A percentile compares a stretch with the other conserved stretches of the same genome.
These are phyloP conservation scores for Pichia nakasei DNA, from an alignment of 805 yeast species.

Conservation along the genomic window DNA sequence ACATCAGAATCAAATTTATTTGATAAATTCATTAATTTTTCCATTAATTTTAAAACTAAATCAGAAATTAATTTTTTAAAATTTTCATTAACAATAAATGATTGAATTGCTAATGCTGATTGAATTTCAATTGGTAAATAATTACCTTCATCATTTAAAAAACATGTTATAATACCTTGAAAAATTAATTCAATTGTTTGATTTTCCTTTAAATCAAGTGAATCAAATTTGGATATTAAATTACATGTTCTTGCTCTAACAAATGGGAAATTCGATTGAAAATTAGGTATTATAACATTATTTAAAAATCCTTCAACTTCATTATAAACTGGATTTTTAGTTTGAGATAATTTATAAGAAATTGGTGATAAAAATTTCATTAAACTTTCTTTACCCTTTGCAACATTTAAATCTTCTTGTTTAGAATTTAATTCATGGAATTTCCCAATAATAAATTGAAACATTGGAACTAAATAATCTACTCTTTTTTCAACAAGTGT, in stretches of 20 bases:
- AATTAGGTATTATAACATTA: slow-evolving; percentile 61
- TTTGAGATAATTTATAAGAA: slow-evolving; percentile 45
- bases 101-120: slow-evolving; percentile 80
- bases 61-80: slow-evolving; percentile 61
- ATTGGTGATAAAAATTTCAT: slow-evolving; percentile 72
- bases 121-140: slow-evolving; percentile 72
- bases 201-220: slow-evolving; percentile 40
- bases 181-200: slow-evolving; percentile 31
- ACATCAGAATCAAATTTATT: slow-evolving; percentile 82
- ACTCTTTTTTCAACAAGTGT: slow-evolving; percentile 65
- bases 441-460: slow-evolving; percentile 49
- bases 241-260: slow-evolving; percentile 71
- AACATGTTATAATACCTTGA: slow-evolving; percentile 38
- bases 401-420: slow-evolving; percentile 38
- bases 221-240: slow-evolving; percentile 55
- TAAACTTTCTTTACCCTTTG: slow-evolving; percentile 69
- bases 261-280: slow-evolving; percentile 52
- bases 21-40: slow-evolving; percentile 62
- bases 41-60: slow-evolving; percentile 75
- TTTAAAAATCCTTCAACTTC: slow-evolving; percentile 66
- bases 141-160: slow-evolving; percentile 34
- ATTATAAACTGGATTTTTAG: slow-evolving; percentile 45
- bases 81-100: slow-evolving; percentile 54
- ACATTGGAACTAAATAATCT: slow-evolving; percentile 48
- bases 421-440: slow-evolving; percentile 31